A percentile compares a stretch with the other conserved stretches of the same genome.
phyloP scores from a whole-genome alignment of 495 filamentous ascomycete species.

The Lophium mytilinum region DNA sequence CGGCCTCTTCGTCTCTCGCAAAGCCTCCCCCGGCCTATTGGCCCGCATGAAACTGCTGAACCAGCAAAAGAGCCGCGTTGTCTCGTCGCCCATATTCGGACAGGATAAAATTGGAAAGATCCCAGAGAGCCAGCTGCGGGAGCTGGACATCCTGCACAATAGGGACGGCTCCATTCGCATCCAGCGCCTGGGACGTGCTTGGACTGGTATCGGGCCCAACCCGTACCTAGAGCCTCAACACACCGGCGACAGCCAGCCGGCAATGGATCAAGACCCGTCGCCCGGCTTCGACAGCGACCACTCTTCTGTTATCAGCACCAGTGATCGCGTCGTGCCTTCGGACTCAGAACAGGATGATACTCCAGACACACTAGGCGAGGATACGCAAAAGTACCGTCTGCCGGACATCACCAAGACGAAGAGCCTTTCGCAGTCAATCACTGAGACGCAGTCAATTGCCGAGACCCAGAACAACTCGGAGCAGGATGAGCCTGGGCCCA shows the following conservation, averaged over 20 bases:
- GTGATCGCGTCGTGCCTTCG: conserved; percentile 28
- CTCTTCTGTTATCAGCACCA: conserved; percentile 32
- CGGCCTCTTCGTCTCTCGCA: conserved; percentile 31
- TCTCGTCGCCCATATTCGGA: conserved; percentile 30
- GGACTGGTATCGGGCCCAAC: conserved; percentile 21
- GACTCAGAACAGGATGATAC: conserved; percentile 34
- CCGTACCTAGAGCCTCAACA: conserved; percentile 26
- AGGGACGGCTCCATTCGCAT: conserved; percentile 18
- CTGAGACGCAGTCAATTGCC: conserved; percentile 3
- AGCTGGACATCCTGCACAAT: conserved; percentile 28
- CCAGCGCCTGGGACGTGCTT: conserved; percentile 23
- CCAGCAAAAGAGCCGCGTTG: conserved; percentile 36
- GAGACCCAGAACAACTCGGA: neutral
- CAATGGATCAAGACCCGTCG: conserved; percentile 22
- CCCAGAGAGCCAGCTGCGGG: conserved; percentile 62
- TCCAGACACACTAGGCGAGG: conserved; percentile 41
- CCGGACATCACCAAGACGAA: conserved; percentile 56
- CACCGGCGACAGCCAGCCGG: conserved; percentile 36
- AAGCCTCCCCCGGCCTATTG: conserved; percentile 66
- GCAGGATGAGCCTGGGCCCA: conserved; percentile 1
- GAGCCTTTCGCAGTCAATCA: conserved; percentile 37
- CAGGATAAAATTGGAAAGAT: conserved; percentile 58
- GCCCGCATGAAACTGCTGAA: conserved; percentile 69
- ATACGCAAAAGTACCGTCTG: conserved; percentile 57
- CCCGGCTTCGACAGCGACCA: conserved; percentile 31